These are phyloP conservation scores for Calonectria hawksworthii DNA, from an alignment of 2,329 filamentous ascomycete species.

Conservation along the genomic window DNA sequence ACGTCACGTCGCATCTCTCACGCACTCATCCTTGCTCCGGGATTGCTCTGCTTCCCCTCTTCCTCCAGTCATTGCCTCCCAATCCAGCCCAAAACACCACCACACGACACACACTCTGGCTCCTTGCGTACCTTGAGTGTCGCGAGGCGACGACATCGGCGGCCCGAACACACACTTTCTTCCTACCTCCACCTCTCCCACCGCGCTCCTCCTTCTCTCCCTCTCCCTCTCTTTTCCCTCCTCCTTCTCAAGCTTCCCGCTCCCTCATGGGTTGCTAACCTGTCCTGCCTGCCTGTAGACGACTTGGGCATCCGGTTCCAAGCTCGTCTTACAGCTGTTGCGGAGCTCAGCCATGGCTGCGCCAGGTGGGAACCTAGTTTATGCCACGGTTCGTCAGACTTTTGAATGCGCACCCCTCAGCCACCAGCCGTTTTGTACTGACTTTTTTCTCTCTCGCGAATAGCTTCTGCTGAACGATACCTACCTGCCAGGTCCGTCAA, in stretches of 20 bases:
- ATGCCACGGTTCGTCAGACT: constrained; percentile 66
- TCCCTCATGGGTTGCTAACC: constrained; percentile 45
- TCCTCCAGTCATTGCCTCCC: constrained; percentile 23
- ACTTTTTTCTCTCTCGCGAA: constrained; percentile 27
- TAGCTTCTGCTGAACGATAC: constrained; percentile 93
- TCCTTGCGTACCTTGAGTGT: constrained; percentile 12
- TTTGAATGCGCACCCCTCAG: constrained; percentile 17
- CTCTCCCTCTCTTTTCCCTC: constrained; percentile 2
- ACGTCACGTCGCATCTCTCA: constrained; percentile 20
- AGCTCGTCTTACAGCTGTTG: constrained; percentile 39
- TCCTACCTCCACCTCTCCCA: background rate
- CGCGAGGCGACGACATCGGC: constrained; percentile 34
- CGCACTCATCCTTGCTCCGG: constrained; percentile 21
- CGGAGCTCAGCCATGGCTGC: constrained; percentile 52
- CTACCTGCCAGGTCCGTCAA: constrained; percentile 85
- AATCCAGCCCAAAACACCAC: constrained; percentile 11
- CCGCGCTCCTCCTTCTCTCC: background rate
- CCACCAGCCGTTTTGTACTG: constrained; percentile 2
- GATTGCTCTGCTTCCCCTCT: constrained; percentile 24
- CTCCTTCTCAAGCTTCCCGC: constrained; percentile 10
- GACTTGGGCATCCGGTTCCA: constrained; percentile 37
- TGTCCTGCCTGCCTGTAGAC: constrained; percentile 35
- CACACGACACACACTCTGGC: constrained; percentile 16
- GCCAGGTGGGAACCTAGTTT: constrained; percentile 62
- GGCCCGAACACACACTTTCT: constrained; percentile 15